Base-by-base conservation (phyloP, 2,329 filamentous ascomycete species). In the Neodidymelliopsis sp. region DNA sequence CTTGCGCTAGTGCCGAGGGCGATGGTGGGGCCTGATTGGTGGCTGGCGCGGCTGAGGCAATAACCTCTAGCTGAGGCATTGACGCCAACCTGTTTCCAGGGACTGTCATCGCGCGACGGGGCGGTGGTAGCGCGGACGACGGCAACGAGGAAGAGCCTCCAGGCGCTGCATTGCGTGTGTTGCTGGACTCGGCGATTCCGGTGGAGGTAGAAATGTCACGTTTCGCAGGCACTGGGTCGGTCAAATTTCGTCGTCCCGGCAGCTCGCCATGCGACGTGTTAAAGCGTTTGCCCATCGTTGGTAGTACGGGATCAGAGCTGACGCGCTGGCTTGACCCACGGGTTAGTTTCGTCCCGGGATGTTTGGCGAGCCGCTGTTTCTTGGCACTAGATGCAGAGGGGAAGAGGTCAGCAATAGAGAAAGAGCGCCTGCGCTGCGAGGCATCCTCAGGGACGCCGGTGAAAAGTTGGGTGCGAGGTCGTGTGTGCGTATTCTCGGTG, bases 341-440 rank as follows among this genome's bases (percentile, higher is more conserved):
- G 29, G 57, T 48, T 9, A 69, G 57, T 30, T 60, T 65, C 43
- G 60, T 53, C 30, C 36, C 40, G 22, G 40, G 18, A 19, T 39
- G 47, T 45, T 50, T 45, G 42, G 60, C 61, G 45, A 65, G 53
- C 41, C 63, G 64, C 64, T 63, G 58, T 64, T 74, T 67, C 63
- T 71, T 76, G 73, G 56, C 71, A 54, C 62, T 69, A 47, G 65
- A 70, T 40, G 62, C 71, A 41, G 65, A 66, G 40, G 68, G 71
- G 46, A 75, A 69, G 34, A 76, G 67, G 55, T 80, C 76, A 42
- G 72, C 70, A 47, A 81, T 74, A 19, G 80, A 81, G 70, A 82
- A 81, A 48, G 79, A 80, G 41, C 77, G 75, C 47, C 74, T 70
- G 15, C 75, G 67, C 51, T 65, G 66, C 45, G 65, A 55, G 41